Conservation (phyloP, 768 basidiomycete genomes). For the Mycena epipterygia region DNA sequence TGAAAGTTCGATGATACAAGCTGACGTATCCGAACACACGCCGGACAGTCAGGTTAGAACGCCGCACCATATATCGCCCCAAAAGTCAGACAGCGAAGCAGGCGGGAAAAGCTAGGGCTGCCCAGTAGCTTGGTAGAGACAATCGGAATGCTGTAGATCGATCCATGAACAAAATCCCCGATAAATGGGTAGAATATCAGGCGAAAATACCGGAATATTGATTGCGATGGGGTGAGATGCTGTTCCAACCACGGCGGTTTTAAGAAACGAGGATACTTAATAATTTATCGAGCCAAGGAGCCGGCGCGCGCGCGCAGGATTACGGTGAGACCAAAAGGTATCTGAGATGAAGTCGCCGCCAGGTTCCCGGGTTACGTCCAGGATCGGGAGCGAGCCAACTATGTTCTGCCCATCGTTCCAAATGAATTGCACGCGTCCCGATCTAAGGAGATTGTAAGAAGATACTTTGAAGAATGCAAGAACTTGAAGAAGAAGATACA, state of each 20-base stretch:
- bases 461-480: too few relatives aligned
- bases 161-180: background rate
- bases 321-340: too few relatives aligned
- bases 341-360: background rate
- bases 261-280: background rate
- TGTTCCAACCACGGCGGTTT: background rate
- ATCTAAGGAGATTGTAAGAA: too few relatives aligned
- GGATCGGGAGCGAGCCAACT: constrained; percentile 3
- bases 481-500: too few relatives aligned
- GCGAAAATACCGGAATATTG: constrained; percentile 4
- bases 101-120: background rate
- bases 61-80: background rate
- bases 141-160: constrained; percentile 11
- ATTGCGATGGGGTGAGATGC: background rate
- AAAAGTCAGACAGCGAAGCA: constrained; percentile 19
- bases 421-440: too few relatives aligned
- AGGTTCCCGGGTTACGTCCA: background rate
- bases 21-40: constrained; percentile 12
- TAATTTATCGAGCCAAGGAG: background rate
- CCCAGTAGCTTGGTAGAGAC: constrained; percentile 12
- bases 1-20: constrained; percentile 14
- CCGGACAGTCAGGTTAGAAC: constrained; percentile 14
- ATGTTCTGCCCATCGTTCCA: too few relatives aligned
- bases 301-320: background rate
- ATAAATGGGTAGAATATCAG: background rate